A percentile compares a stretch with the other conserved stretches of the same genome.
Conservation (phyloP, 2,329 filamentous ascomycete genomes). For the Neurospora crassa region DNA sequence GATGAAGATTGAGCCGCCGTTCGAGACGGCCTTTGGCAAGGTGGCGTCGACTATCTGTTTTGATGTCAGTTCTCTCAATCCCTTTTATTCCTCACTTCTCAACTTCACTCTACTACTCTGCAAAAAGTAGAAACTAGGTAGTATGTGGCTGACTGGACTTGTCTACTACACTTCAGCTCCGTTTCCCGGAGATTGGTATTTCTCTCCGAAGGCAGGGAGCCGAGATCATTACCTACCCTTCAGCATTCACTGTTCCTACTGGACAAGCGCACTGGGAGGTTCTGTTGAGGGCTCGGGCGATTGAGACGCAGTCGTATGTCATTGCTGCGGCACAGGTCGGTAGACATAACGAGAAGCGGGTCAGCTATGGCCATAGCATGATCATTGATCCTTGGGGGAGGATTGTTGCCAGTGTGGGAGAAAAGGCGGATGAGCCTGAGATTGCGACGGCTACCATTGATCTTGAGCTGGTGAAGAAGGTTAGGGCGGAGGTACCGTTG, state of each 20-base stretch:
- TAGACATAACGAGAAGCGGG: conserved; percentile 55
- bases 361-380: conserved; percentile 79
- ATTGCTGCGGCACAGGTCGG: conserved; percentile 67
- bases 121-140: too few relatives aligned
- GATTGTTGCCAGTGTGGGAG: conserved; percentile 53
- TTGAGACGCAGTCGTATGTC: conserved; percentile 83
- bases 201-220: conserved; percentile 35
- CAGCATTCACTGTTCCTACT: conserved; percentile 81
- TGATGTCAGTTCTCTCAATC: conserved; percentile 62
- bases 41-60: conserved; percentile 83
- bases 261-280: conserved; percentile 80
- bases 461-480: conserved; percentile 33
- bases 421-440: conserved; percentile 31
- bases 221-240: conserved; percentile 76
- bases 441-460: conserved; percentile 49
- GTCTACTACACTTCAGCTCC: conserved; percentile 6
- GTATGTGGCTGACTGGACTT: neutral
- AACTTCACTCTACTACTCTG: neutral
- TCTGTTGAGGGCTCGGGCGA: conserved; percentile 68
- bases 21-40: conserved; percentile 62
- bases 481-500: conserved; percentile 44
- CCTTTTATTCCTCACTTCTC: neutral
- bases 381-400: conserved; percentile 82
- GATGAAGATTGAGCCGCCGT: conserved; percentile 52
- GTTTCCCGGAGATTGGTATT: conserved; percentile 20